Evolutionary conservation across 805 yeast species (phyloP), one percentile per base, ranked within the genome.

Genomic region (Ogataea polymorpha): DNA sequence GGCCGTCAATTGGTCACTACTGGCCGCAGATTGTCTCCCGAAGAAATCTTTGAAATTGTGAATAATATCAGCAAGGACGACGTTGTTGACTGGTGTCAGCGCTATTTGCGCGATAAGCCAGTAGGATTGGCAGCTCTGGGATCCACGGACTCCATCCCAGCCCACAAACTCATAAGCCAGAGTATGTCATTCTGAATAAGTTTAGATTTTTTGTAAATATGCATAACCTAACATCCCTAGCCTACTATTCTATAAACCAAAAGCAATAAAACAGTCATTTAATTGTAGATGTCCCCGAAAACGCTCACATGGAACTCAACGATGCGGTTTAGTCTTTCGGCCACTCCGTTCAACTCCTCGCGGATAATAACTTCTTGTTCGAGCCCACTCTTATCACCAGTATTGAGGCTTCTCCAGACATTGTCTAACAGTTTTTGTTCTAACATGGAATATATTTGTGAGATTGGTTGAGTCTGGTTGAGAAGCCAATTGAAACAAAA

Each of bases 1-100:
- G 99, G 99, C 20, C 82, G 99, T 65, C 99, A 93, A 64, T 72
- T 93, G 41, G 96, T 93, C 32, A 91, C 96, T 39, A 90, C 98
- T 3, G 99, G 99, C 23, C 74, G 68, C 54, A 70, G 88, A 53
- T 69, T 82, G 49, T 66, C 83, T 6, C 89, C 93, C 4, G 85
- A 80, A 58, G 87, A 82, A 49, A 82, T 82, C 10, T 84, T 83
- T 56, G 71, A 74, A 42, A 76, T 83, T 45, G 93, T 93, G 11
- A 89, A 88, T 53, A 70, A 75, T 33, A 86, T 93, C 48, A 77
- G 87, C 8, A 82, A 77, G 55, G 74, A 79, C 27, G 97, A 89
- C 61, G 86, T 93, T 32, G 75, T 84, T 25, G 71, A 75, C 47
- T 95, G 97, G 95, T 95, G 96, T 32, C 84, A 84, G 56, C 83